Evolutionary conservation across 2,329 filamentous ascomycete genomes (phyloP).

Genomic region (Sclerotinia minor): DNA sequence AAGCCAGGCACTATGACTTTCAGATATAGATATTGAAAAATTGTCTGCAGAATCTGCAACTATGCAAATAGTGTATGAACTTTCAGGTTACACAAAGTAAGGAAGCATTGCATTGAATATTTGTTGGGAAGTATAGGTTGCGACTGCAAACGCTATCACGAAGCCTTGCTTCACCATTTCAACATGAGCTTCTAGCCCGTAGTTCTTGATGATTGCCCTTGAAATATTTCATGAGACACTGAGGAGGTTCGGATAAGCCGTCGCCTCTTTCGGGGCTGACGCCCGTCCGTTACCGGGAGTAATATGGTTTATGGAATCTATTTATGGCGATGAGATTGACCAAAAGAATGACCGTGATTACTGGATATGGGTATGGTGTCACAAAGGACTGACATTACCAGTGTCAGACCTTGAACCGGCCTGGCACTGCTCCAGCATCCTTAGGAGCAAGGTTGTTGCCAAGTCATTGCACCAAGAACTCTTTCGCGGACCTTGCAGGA

Average conservation of each 20-base stretch:
- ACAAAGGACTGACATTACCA: conserved; percentile 9
- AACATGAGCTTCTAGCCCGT: background rate
- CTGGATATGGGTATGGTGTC: conserved; percentile 9
- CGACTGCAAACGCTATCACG: background rate
- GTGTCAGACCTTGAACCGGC: background rate
- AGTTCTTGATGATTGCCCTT: background rate
- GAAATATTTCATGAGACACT: background rate
- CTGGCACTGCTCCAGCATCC: background rate
- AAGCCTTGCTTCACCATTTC: conserved; percentile 16
- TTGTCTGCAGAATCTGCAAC: conserved; percentile 11
- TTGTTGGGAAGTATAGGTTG: conserved; percentile 13
- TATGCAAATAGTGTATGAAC: conserved; percentile 2
- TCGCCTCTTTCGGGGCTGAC: background rate
- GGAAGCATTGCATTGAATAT: conserved; percentile 6
- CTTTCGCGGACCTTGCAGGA: background rate
- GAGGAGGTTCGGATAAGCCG: background rate
- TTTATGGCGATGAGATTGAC: conserved; percentile 1
- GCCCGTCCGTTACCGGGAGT: background rate
- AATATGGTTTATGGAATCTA: background rate
- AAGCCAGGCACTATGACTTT: conserved; percentile 1
- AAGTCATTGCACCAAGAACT: conserved; percentile 10
- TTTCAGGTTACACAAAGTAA: conserved; percentile 1
- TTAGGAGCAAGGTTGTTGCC: conserved; percentile 6
- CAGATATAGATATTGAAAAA: background rate
- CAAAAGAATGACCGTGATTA: conserved; percentile 4